phyloP scores from a whole-genome alignment of 495 filamentous ascomycete species.

The Apiosordaria backusii region DNA sequence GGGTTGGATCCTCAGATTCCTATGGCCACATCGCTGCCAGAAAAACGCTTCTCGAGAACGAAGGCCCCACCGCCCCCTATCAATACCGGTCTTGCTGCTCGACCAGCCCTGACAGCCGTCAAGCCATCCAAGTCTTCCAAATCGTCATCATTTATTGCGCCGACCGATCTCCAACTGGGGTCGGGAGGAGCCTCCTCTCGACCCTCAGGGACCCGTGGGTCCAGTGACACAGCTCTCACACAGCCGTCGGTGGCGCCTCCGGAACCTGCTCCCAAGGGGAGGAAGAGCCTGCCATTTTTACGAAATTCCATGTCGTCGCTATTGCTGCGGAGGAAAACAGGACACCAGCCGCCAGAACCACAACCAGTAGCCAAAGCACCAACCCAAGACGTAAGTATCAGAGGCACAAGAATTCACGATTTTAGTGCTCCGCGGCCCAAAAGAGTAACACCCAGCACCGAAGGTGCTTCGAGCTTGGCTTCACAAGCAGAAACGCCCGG shows the following conservation, averaged over 20 bases:
- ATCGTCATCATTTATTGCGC: constrained; percentile 38
- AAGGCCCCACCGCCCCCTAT: constrained; percentile 34
- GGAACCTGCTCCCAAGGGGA: constrained; percentile 49
- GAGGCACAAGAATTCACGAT: constrained; percentile 81
- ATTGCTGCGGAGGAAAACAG: constrained; percentile 39
- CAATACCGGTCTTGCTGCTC: constrained; percentile 22
- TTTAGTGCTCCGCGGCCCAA: constrained; percentile 74
- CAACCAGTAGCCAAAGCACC: constrained; percentile 37
- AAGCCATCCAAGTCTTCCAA: constrained; percentile 33
- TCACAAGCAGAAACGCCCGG: neutral
- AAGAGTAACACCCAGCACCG: constrained; percentile 32
- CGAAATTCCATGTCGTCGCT: constrained; percentile 50
- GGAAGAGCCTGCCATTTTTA: constrained; percentile 50
- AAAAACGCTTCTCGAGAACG: constrained; percentile 26
- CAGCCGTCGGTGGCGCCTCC: constrained; percentile 56
- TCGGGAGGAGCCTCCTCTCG: constrained; percentile 5
- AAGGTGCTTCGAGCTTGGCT: neutral
- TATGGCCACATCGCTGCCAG: constrained; percentile 19
- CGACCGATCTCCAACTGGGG: constrained; percentile 37
- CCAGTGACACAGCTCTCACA: constrained; percentile 47
- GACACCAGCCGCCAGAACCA: constrained; percentile 43
- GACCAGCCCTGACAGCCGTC: constrained; percentile 23
- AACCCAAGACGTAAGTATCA: constrained; percentile 76
- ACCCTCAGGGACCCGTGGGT: constrained; percentile 10
- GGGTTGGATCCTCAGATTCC: constrained; percentile 22